Percentiles rank a stretch among this genome's conserved stretches.
phyloP scores from a whole-genome alignment of 345 rosid species.

The Citrus australasica region DNA sequence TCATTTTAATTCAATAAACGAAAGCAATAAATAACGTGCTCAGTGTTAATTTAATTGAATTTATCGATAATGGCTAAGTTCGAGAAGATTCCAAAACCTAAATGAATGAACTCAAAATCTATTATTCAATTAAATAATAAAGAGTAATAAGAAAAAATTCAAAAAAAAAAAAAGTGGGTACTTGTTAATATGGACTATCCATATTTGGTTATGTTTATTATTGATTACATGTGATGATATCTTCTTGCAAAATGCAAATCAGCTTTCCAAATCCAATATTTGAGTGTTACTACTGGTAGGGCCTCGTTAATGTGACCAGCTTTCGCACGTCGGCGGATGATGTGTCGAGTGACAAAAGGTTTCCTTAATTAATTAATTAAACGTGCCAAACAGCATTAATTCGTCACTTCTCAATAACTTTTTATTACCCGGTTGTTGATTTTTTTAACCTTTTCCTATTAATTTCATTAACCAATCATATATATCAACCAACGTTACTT shows the following conservation, averaged over 20 bases:
- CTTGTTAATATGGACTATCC: neutral
- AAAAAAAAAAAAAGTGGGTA: too few species aligned
- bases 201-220: constrained; percentile 10
- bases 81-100: too few species aligned
- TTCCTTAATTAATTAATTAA: neutral
- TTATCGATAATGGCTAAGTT: too few species aligned
- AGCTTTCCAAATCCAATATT: constrained; percentile 2
- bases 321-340: neutral
- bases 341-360: neutral
- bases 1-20: too few species aligned
- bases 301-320: neutral
- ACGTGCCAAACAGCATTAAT: neutral
- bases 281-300: constrained; percentile 2
- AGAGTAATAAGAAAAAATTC: too few species aligned
- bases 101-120: too few species aligned
- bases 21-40: neutral
- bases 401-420: too few species aligned
- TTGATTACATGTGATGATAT: constrained; percentile 7
- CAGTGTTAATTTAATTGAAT: neutral
- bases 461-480: too few species aligned
- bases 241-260: neutral
- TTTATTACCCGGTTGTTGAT: neutral
- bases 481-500: too few species aligned
- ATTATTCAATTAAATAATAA: too few species aligned
- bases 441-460: too few species aligned